phyloP scores from a whole-genome alignment of 768 basidiomycete genomes.

The Ephemerocybe angulata region DNA sequence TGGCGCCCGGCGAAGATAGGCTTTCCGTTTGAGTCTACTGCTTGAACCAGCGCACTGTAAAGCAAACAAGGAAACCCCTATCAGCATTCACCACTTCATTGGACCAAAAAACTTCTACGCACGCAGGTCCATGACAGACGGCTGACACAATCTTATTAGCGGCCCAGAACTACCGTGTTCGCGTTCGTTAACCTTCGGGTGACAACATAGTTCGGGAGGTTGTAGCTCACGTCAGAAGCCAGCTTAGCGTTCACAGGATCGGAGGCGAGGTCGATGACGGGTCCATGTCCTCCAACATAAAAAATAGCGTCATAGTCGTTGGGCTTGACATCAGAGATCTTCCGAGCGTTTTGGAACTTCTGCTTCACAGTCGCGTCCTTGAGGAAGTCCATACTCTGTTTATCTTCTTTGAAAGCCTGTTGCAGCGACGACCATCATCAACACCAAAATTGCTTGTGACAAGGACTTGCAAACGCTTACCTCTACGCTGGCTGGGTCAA shows the following conservation, averaged over 20 bases:
- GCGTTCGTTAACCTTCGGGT: too few relatives aligned
- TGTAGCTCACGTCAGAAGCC: conserved; percentile 55
- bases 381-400: conserved; percentile 55
- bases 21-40: conserved; percentile 49
- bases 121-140: conserved; percentile 82
- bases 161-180: conserved; percentile 65
- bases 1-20: conserved; percentile 60
- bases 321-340: conserved; percentile 53
- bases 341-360: conserved; percentile 55
- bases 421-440: too few relatives aligned
- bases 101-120: conserved; percentile 20
- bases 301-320: conserved; percentile 71
- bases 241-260: conserved; percentile 57
- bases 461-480: conserved; percentile 34
- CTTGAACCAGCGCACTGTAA: conserved; percentile 54
- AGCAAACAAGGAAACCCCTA: conserved; percentile 1
- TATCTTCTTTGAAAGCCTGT: conserved; percentile 51
- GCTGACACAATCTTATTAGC: conserved; percentile 63
- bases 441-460: too few relatives aligned
- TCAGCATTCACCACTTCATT: not conserved
- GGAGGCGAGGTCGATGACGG: conserved; percentile 64
- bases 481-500: conserved; percentile 56
- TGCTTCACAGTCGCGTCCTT: conserved; percentile 48
- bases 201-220: too few relatives aligned
- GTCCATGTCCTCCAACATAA: conserved; percentile 79